phyloP scores from a whole-genome alignment of 2,329 filamentous ascomycete species.

The Cladosporium sp. region DNA sequence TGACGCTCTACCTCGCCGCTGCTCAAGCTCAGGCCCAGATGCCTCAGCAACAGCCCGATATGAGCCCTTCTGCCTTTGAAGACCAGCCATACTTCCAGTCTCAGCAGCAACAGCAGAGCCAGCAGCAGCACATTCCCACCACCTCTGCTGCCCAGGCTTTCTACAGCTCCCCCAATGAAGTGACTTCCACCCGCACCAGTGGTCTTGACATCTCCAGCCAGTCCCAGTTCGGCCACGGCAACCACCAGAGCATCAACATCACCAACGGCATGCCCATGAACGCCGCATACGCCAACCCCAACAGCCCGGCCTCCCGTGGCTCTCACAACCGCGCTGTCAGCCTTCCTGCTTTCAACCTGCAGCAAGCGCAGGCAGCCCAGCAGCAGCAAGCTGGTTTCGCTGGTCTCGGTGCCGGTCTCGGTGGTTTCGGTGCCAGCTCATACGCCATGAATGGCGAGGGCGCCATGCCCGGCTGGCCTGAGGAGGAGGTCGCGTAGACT shows the following conservation, averaged over 20 bases:
- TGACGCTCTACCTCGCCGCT: slow-evolving; percentile 80
- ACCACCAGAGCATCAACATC: slow-evolving; percentile 52
- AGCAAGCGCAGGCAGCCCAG: slow-evolving; percentile 36
- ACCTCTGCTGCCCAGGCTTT: slow-evolving; percentile 68
- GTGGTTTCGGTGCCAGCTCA: slow-evolving; percentile 55
- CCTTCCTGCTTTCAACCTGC: slow-evolving; percentile 70
- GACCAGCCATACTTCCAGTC: slow-evolving; percentile 31
- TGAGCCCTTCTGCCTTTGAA: slow-evolving; percentile 40
- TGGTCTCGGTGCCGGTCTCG: slow-evolving; percentile 59
- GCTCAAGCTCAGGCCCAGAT: slow-evolving; percentile 69
- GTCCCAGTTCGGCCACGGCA: slow-evolving; percentile 55
- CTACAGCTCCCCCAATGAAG: slow-evolving; percentile 68
- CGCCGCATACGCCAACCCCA: slow-evolving; percentile 28
- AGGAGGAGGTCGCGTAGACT: slow-evolving; percentile 55
- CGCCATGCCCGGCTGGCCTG: slow-evolving; percentile 62
- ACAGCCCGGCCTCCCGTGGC: slow-evolving; percentile 26
- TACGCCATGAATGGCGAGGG: slow-evolving; percentile 49
- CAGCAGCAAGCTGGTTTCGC: slow-evolving; percentile 55
- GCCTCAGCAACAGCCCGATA: slow-evolving; percentile 51
- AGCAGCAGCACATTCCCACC: slow-evolving; percentile 47
- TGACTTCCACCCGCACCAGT: slow-evolving; percentile 41
- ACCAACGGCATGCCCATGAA: slow-evolving; percentile 45
- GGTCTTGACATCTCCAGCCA: slow-evolving; percentile 33
- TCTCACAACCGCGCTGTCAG: slow-evolving; percentile 79
- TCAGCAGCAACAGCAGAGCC: slow-evolving; percentile 58